Base-by-base conservation (phyloP, 2,329 filamentous ascomycete species). In the Elsinoe arachidis region DNA sequence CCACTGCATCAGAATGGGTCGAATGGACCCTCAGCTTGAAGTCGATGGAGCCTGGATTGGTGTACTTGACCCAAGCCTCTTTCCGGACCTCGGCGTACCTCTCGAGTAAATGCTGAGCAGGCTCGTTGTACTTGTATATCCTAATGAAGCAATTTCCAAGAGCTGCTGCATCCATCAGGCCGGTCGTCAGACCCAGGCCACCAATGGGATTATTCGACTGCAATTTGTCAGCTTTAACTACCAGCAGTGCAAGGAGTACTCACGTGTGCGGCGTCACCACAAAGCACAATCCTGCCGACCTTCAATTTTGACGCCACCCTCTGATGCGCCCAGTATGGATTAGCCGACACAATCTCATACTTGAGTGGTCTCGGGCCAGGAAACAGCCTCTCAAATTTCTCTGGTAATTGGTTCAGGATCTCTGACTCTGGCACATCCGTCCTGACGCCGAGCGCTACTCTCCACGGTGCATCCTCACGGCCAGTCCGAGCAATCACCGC, bases 291-390 rank as follows among this genome's bases (percentile, higher is more conserved):
- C 6, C 66, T 62, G 2, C 66, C 67, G 15, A 61, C 62, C 58
- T 63, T 64, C 14, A 73, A 61, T 5, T 60, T 64, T 7, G 64
- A 58, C 1, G 65, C 70, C 30, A 67, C 67, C 0, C 69, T 60
- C 61, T 73, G 72, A 57, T 73, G 71, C 19, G 70, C 69, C 57
- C 69, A 69, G 59, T 73, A 74, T 5, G 72, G 72, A 12, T 70
- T 70, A 26, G 72, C 58, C 5, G 66, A 62, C 9, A 67, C 60
- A 1, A 74, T 59, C 23, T 69, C 62, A 37, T 70, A 73, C 44
- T 60, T 55, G n/a, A 57, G 17, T 2, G 64, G 64, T 37, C 58
- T 56, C 5, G 62, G 61, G 11, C 62, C 62, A 4, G 62, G 62
- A 4, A 64, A 35, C 7, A 64, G 56, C 14, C 26, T 46, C 41